Evolutionary conservation across 345 rosid genomes (phyloP).

Genomic region (Diplotaxis tenuifolia): DNA sequence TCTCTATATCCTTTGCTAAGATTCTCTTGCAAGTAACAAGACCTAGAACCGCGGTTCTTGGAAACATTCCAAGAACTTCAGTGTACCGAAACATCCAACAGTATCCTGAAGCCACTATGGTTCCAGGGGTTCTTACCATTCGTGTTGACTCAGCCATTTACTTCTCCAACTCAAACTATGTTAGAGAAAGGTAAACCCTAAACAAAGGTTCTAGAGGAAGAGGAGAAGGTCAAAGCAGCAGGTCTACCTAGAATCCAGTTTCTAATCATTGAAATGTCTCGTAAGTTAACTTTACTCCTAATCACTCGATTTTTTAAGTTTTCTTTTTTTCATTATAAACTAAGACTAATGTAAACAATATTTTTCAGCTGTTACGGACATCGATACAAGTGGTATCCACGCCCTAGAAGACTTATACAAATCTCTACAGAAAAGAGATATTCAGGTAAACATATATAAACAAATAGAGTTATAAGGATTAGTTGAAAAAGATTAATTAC

Average conservation of each 20-base stretch:
- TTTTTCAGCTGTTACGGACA: conserved; percentile 75
- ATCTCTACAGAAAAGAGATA: conserved; percentile 64
- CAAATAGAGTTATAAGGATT: not conserved
- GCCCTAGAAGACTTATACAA: conserved; percentile 67
- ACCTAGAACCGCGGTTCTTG: conserved; percentile 85
- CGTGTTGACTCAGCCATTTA: conserved; percentile 95
- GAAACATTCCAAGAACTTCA: conserved; percentile 72
- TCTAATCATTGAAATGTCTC: conserved; percentile 85
- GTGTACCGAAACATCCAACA: conserved; percentile 83
- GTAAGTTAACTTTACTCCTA: conserved; percentile 40
- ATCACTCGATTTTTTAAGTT: too few relatives aligned
- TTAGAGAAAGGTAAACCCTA: conserved; percentile 69
- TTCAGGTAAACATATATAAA: conserved; percentile 52
- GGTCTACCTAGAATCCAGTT: conserved; percentile 47
- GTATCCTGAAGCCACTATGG: conserved; percentile 84
- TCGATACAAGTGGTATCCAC: conserved; percentile 89
- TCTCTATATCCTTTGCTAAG: conserved; percentile 82
- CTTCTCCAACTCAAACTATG: conserved; percentile 93
- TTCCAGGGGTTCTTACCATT: conserved; percentile 73
- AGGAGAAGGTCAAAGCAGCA: conserved; percentile 49
- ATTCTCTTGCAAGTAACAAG: conserved; percentile 92
- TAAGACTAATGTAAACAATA: not conserved
- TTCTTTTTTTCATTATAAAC: too few relatives aligned
- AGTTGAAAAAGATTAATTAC: conserved; percentile 3
- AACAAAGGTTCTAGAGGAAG: conserved; percentile 51